Percentiles rank a stretch among this genome's conserved stretches.
Conservation (phyloP, 2,329 filamentous ascomycete genomes). For the Aspergillus fumigatus region DNA sequence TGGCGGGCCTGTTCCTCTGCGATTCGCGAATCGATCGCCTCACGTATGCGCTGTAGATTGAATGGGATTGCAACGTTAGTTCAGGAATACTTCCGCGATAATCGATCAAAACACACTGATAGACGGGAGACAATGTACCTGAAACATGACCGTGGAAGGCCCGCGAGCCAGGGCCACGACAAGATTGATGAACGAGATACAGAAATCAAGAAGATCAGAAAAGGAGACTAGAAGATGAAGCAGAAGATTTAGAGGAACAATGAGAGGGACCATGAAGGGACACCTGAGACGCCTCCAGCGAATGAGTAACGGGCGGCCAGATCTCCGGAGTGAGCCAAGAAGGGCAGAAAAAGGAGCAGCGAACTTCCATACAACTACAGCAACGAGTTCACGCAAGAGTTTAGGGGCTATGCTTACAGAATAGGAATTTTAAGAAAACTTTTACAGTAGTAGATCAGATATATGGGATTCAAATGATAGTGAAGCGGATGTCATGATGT, state of each 20-base stretch:
- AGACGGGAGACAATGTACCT: conserved; percentile 18
- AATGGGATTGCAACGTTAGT: not conserved
- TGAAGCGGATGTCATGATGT: not conserved
- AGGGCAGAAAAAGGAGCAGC: conserved; percentile 6
- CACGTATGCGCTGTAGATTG: conserved; percentile 65
- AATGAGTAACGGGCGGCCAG: conserved; percentile 17
- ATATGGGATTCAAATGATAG: not conserved
- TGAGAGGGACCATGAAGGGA: conserved; percentile 4
- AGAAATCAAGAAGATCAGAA: conserved; percentile 9
- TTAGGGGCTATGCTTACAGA: not conserved
- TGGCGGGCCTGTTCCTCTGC: conserved; percentile 87
- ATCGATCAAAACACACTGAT: not conserved
- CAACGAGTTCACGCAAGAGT: too few species aligned
- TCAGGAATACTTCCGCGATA: conserved; percentile 1
- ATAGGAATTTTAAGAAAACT: not conserved
- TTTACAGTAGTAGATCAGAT: not conserved
- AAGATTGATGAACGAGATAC: conserved; percentile 9
- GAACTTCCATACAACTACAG: not conserved
- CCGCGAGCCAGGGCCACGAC: conserved; percentile 16
- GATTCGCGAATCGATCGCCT: conserved; percentile 79
- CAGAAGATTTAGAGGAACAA: conserved; percentile 8
- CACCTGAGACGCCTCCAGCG: not conserved
- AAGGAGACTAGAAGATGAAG: conserved; percentile 7
- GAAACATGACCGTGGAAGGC: conserved; percentile 28
- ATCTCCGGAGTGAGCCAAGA: conserved; percentile 15